Evolutionary conservation across 2,329 filamentous ascomycete species (phyloP), one percentile per base, ranked within the genome.

Genomic region (Bipolaris gigantea): DNA sequence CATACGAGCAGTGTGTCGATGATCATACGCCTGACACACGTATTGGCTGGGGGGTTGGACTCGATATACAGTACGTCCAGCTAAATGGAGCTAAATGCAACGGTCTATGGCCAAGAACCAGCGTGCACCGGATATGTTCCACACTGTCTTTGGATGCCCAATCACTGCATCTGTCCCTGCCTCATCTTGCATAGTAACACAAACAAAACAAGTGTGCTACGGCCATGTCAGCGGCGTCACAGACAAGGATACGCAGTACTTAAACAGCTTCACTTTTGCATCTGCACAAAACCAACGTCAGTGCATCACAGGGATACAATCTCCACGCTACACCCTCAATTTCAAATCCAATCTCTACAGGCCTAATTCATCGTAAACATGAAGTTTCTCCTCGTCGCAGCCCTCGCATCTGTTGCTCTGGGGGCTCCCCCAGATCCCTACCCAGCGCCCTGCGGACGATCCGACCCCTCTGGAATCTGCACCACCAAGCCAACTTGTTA

Each of bases 401-500:
- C 60, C 2, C 50, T 69, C 38, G 23, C 58, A 8, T 44, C 66
- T 7, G 30, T 67, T 19, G 63, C 49, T 4, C 47, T 69, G 11
- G 60, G 60, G 13, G 50, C 53, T 4, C 62, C 64, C 6, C 59
- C 56, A 38, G 65, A 70, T 27, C 66, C 65, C 0, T 69, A 69
- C 48, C 65, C 66, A 6, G 66, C 67, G 0, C 67, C 67, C 6
- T 70, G 67, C 33, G 67, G 67, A 15, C 63, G 67, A 15, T 65
- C 61, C 11, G 56, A 56, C 27, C 67, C 67, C 5, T 68, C 65
- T 2, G 67, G 67, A 30, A 62, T 67, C 40, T 70, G 67, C 55
- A 62, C 64, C 1, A 67, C 64, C 11, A 61, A 70, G 54, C 15
- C 49, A 16, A 63, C 60, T 6, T 69, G 66, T 49, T 56, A 57